Base-by-base conservation (phyloP, 2,329 filamentous ascomycete species). In the Pseudodiploospora longispora region DNA sequence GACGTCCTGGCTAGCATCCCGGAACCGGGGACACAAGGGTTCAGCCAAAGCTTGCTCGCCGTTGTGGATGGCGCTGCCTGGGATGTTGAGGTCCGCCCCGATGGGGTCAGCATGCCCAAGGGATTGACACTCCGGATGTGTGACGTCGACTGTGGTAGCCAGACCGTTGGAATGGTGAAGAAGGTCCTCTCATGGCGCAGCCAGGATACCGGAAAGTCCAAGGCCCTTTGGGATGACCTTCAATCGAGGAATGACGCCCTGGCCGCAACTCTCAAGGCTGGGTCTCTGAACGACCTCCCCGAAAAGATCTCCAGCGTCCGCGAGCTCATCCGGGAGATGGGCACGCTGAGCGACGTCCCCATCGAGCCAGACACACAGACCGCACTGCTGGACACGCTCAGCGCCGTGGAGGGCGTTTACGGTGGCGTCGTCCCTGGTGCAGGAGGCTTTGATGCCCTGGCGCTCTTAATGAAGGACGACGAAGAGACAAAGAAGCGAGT, bases 161-260 rank as follows among this genome's bases (percentile, higher is more conserved):
- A 95, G 69, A 97, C 91, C 6, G 90, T 95, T 0, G 79, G 88
- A 10, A 97, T 98, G 93, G 93, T 96, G 33, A 95, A 91, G 68
- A 79, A 87, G 59, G 87, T 98, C 10, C 73, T 97, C 3, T 76
- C 77, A 30, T 98, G 93, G 93, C 74, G 85, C 41, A 76, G 78
- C 40, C 65, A 75, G 39, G 79, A 87, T 19, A 67, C 72, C 0
- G 72, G 74, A 3, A 76, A 74, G n/a, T 82, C 89, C 2, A 77
- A 79, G 49, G 57, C 64, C 48, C 70, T 96, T 12, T 97, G 90
- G 88, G 74, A 76, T 38, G 70, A 76, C 2, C 66, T 98, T 47
- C 88, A 97, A 62, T 63, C 60, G 2, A 75, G 77, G 30, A 96
- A 96, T 59, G 82, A 88, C 54, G 71, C 66, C 9, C 68, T 98